These are phyloP conservation scores for Metschnikowia kofuensis DNA, from an alignment of 805 yeast genomes.

Conservation along the genomic window DNA sequence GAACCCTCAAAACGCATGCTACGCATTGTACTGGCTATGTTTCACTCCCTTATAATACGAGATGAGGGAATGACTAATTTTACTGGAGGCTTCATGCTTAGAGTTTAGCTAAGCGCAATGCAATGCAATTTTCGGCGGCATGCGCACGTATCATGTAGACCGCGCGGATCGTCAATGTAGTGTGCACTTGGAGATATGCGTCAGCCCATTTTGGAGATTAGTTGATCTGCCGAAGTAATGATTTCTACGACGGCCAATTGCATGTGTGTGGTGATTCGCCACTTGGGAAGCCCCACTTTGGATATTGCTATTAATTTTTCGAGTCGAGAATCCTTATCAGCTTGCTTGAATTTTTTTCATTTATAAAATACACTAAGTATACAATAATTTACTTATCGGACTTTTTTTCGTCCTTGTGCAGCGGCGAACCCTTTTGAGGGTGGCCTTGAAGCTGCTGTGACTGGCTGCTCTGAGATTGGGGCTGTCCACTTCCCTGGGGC, in stretches of 20 bases:
- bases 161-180: background rate
- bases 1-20: too few relatives aligned
- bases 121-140: constrained; percentile 2
- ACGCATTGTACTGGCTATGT: too few relatives aligned
- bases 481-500: constrained; percentile 14
- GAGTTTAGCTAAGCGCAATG: background rate
- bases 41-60: too few relatives aligned
- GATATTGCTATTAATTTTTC: too few relatives aligned
- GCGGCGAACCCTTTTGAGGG: constrained; percentile 14
- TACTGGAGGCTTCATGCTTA: too few relatives aligned
- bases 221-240: background rate
- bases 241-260: too few relatives aligned
- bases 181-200: background rate
- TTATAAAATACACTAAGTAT: constrained; percentile 13
- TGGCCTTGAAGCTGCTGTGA: constrained; percentile 12
- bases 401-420: constrained; percentile 16
- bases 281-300: background rate
- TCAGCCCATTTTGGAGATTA: background rate
- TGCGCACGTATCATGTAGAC: constrained; percentile 1
- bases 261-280: background rate
- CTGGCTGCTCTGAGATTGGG: constrained; percentile 14
- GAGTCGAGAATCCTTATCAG: too few relatives aligned
- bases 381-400: constrained; percentile 13
- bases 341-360: background rate
- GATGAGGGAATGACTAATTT: too few relatives aligned